phyloP scores from a whole-genome alignment of 2,329 filamentous ascomycete genomes.

The Orbilia quercus region DNA sequence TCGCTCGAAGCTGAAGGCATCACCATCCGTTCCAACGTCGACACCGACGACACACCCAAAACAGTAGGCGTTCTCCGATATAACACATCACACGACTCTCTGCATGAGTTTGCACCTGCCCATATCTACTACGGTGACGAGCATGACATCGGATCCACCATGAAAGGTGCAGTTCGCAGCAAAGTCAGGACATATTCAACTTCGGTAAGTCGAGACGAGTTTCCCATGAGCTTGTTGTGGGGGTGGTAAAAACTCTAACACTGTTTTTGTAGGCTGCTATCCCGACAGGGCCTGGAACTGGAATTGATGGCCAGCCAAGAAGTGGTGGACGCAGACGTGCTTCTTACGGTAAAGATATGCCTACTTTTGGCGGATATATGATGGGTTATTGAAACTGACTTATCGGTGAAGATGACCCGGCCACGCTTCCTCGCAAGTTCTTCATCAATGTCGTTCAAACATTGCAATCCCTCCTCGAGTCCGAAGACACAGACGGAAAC shows the following conservation, averaged over 20 bases:
- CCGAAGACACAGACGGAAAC: conserved; percentile 93
- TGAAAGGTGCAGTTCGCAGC: conserved; percentile 43
- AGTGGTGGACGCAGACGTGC: conserved; percentile 54
- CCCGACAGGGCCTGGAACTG: conserved; percentile 25
- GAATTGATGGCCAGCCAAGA: conserved; percentile 49
- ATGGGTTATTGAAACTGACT: conserved; percentile 15
- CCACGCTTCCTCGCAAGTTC: conserved; percentile 78
- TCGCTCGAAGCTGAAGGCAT: conserved; percentile 50
- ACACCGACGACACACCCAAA: conserved; percentile 26
- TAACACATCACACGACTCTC: conserved; percentile 54
- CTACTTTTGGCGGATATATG: conserved; percentile 4
- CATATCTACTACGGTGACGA: conserved; percentile 55
- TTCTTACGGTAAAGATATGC: conserved; percentile 61
- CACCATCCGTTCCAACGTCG: conserved; percentile 29
- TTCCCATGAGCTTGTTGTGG: conserved; percentile 7
- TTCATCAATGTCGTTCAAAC: conserved; percentile 87
- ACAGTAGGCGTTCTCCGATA: conserved; percentile 52
- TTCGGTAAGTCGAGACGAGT: conserved; percentile 41
- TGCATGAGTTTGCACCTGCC: conserved; percentile 52
- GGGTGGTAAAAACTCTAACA: not conserved
- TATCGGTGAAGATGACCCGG: conserved; percentile 74
- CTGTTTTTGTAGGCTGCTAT: conserved; percentile 43
- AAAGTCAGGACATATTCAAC: conserved; percentile 54
- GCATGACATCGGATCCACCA: conserved; percentile 48
- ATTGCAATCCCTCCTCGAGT: conserved; percentile 78